Evolutionary conservation across 163 green algal species (phyloP), one percentile per base, ranked within the genome.

Genomic region (Trebouxiophyceae sp.): DNA sequence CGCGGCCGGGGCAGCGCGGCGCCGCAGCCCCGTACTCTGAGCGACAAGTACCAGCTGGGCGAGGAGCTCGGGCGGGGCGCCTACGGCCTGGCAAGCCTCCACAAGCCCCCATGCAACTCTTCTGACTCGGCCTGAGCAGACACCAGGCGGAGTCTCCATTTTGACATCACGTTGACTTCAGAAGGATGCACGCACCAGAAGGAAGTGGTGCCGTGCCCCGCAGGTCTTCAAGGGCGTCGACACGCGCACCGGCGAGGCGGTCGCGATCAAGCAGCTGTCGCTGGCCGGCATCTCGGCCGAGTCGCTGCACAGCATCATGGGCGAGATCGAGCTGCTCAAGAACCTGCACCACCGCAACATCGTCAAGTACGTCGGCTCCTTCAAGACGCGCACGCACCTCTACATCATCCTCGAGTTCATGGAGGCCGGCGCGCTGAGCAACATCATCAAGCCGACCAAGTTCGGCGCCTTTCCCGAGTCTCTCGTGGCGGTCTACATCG

Each of bases 341-440:
- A 89, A 85, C 3, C 83, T 98, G 16, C 91, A 94, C 57, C 93
- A 99, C 77, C 81, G 81, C 24, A 97, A 99, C 77, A 96, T 99
- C 29, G 93, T 99, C 58, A 92, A 97, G 73, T 98, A 97, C 69
- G 71, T 95, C 2, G 93, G 88, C 29, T 95, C 85, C 24, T 92
- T 94, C 78, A 92, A 93, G 70, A 95, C 85, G 0, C 82, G 86
- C 34, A 89, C 72, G 7, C 86, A 97, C 70, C 76, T 98, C 50
- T 97, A 97, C 77, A 97, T 98, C 70, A 91, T 98, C 33, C 82
- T 98, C 44, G 93, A 98, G 79, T 97, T 81, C 76, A 91, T 95
- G 83, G 91, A 96, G 72, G 89, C 90, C 54, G 91, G 91, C 2
- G 78, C 89, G 0, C 75, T 97, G 39, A 79, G 81, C 0, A 72